Base-by-base conservation (phyloP, 1,284 basidiomycete species). In the Microbotryum silenes-acaulis region DNA sequence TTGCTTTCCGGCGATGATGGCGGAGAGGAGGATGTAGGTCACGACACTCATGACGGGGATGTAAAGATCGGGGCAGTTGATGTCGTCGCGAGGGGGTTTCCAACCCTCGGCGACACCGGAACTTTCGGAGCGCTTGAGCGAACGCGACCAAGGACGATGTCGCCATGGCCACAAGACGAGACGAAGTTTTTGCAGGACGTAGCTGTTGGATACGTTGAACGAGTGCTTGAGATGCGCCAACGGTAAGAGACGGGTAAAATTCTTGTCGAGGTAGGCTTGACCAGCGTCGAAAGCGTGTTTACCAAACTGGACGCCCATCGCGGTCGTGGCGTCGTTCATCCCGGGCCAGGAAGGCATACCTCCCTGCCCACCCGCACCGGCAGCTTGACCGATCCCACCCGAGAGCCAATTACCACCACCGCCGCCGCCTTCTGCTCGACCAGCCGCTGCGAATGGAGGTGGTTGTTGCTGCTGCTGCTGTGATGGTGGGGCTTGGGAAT, bases 21-120 rank as follows among this genome's bases (percentile, higher is more conserved):
- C 74, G 18, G 85, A 85, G 5, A 96, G 79, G 27, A 98, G 85
- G 68, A 97, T 87, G 74, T 97, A 98, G 0, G 96, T 97, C 23
- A 96, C 90, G 31, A 98, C 81, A 0, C 92, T 89, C 94, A 98
- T 98, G 21, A 86, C 90, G 6, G 96, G 94, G 66, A 98, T 97
- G 76, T 98, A 98, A 27, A 97, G 79, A 77, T 98, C 94, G 0
- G 96, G 94, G 58, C 86, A 88, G 74, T 98, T 98, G 69, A 97
- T 83, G 74, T 98, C 94, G 53, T 97, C 92, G 59, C 94, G 78
- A 1, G 94, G 96, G 4, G 90, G 80, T 59, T 88, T 83, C 82
- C 86, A 97, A 7, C 79, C 78, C 72, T 92, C 90, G 3, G 82
- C 81, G 68, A 85, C 83, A 33, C 83, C 82, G 25, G 66, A 72